Conservation (phyloP, 306 rosid genomes). For the Rubus parviflorus region DNA sequence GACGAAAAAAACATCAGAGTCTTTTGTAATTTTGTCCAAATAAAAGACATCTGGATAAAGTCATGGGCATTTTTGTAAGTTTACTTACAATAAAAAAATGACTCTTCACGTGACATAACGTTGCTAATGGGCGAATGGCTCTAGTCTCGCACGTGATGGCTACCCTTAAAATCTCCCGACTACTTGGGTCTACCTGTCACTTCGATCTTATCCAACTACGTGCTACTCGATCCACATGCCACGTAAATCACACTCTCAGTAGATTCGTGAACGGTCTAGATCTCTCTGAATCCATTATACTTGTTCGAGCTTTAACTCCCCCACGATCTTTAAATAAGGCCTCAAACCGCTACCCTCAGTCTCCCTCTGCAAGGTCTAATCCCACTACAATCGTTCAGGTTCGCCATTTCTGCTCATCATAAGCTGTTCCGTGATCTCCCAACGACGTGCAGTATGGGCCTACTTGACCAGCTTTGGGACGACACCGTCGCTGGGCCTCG, state of each 20-base stretch:
- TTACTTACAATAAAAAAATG: too few species aligned
- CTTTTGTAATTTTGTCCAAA: too few species aligned
- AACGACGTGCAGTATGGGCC: conserved; percentile 51
- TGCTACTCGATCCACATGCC: conserved; percentile 45
- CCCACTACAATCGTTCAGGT: background rate
- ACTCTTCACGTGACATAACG: too few species aligned
- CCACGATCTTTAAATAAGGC: background rate
- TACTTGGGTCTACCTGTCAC: conserved; percentile 38
- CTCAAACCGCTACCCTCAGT: too few species aligned
- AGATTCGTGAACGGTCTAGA: conserved; percentile 33
- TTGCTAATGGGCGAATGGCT: too few species aligned
- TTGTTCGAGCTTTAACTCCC: conserved; percentile 60
- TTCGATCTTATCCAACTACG: conserved; percentile 57
- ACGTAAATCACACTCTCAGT: conserved; percentile 37
- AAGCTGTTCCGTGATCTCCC: background rate
- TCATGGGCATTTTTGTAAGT: too few species aligned
- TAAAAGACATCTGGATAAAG: too few species aligned
- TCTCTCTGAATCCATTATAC: conserved; percentile 28
- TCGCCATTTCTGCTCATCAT: background rate
- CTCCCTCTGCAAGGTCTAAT: fast-evolving
- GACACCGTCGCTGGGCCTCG: conserved; percentile 91
- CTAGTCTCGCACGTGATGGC: background rate
- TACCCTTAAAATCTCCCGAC: background rate
- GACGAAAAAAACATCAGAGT: too few species aligned
- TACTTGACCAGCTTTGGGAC: conserved; percentile 96